Base-by-base conservation (phyloP, 495 filamentous ascomycete species). In the Elaphomyces granulatus region DNA sequence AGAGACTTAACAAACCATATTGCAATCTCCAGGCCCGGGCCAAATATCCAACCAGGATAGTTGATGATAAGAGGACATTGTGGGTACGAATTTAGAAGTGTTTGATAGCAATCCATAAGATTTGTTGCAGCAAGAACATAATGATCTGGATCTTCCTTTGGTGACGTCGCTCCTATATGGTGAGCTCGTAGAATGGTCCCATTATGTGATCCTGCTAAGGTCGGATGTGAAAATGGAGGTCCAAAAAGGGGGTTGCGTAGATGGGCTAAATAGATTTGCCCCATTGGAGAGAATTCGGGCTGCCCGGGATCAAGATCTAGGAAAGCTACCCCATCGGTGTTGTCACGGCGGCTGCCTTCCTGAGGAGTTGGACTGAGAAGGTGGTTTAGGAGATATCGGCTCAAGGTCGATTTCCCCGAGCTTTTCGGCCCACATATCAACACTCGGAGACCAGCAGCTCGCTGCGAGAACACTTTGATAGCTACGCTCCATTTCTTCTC, bases 371-470 rank as follows among this genome's bases (percentile, higher is more conserved):
- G 60, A 15, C 75, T 79, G 17, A 88, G 60, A n/a, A 87, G 63
- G 43, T 74, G 71, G 55, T 93, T 94, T 9, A 70, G 55, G 15
- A 93, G 63, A n/a, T 84, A 61, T 36, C 77, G 80, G 32, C 75
- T 74, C 47, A 93, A 87, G 0, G 83, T 88, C 2, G 86, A 93
- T 54, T 93, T 93, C 12, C 87, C 87, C 10, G 84, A 81, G 1
- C 73, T 78, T 43, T 92, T 88, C 1, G 84, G 80, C 1, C 87
- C 87, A 37, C 78, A 83, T 2, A 88, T 54, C 41, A 88, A 63
- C 3, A 76, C 57, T 23, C 54, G 56, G 1, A 69, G 59, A 34
- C 43, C 49, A 1, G 57, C 58, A 20, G 58, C 53, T 28, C 56
- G 54, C 17, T 40, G 66, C 43, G 45, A 61, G 39, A 46, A 64